Conservation (phyloP, 2,329 filamentous ascomycete genomes). For the Penicillium sclerotigenum region DNA sequence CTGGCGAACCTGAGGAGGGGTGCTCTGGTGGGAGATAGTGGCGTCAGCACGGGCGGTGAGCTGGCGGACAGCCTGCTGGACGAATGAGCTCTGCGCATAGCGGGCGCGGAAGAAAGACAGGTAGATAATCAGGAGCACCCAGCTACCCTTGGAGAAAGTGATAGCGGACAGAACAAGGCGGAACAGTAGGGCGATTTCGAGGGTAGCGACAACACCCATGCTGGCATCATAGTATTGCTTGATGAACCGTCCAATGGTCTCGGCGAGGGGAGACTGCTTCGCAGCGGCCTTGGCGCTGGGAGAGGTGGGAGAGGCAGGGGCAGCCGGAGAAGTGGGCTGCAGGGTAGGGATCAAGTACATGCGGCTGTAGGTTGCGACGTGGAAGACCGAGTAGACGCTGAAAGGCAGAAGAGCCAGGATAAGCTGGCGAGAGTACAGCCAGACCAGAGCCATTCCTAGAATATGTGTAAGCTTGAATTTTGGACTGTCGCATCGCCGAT, state of each 20-base stretch:
- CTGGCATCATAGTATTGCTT: conserved; percentile 97
- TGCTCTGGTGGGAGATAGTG: conserved; percentile 79
- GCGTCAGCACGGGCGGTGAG: conserved; percentile 75
- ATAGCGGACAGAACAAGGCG: conserved; percentile 77
- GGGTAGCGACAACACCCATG: conserved; percentile 85
- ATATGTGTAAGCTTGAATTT: conserved; percentile 4
- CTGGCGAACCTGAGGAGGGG: conserved; percentile 73
- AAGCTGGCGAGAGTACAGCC: conserved; percentile 88
- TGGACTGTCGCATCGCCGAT: neutral
- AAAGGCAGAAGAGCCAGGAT: conserved; percentile 89
- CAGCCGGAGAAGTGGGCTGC: conserved; percentile 59
- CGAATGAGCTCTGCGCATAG: conserved; percentile 84
- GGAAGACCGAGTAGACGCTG: conserved; percentile 96
- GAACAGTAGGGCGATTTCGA: conserved; percentile 85
- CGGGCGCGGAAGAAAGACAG: conserved; percentile 88
- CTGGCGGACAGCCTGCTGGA: conserved; percentile 76
- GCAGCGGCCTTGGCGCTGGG: conserved; percentile 49
- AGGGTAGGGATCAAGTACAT: conserved; percentile 88
- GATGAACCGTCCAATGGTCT: conserved; percentile 86
- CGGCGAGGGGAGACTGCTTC: conserved; percentile 63
- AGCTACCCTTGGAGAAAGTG: conserved; percentile 84
- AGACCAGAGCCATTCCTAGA: conserved; percentile 85
- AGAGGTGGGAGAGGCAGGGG: conserved; percentile 55
- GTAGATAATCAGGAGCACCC: conserved; percentile 83
- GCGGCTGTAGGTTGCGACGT: conserved; percentile 94